These are phyloP conservation scores for Beauveria sp. DNA, from an alignment of 2,329 filamentous ascomycete species.

Conservation along the genomic window DNA sequence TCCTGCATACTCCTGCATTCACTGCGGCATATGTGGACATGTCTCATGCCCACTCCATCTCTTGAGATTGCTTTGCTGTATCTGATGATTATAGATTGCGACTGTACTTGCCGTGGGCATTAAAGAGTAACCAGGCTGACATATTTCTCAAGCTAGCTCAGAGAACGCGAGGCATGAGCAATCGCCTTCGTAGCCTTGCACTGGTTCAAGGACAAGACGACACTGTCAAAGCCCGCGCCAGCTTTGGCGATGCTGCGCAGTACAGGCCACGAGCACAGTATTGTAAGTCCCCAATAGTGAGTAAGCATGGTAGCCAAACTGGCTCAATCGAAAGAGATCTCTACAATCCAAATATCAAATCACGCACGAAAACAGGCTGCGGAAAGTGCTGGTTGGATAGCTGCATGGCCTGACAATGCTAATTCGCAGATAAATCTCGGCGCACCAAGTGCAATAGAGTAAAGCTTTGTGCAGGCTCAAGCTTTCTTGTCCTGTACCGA, in stretches of 20 bases:
- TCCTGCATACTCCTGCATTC: no score
- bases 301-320: rapidly evolving
- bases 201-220: neutral
- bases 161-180: neutral
- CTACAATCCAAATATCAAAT: neutral
- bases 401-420: neutral
- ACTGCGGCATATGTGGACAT: no score
- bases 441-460: neutral
- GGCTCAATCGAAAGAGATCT: no score
- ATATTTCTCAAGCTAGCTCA: neutral
- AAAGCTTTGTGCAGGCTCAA: neutral
- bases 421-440: neutral
- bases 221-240: neutral
- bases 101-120: no score
- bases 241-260: no score
- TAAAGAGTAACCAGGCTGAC: no score
- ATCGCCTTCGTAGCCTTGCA: neutral
- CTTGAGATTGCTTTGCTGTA: no score
- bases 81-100: no score
- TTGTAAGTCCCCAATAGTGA: neutral
- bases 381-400: neutral
- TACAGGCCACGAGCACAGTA: neutral
- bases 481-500: neutral
- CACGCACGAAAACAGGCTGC: neutral
- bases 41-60: no score